These are phyloP conservation scores for Sedum album DNA, from an alignment of 164 flowering plant species.

Conservation along the genomic window DNA sequence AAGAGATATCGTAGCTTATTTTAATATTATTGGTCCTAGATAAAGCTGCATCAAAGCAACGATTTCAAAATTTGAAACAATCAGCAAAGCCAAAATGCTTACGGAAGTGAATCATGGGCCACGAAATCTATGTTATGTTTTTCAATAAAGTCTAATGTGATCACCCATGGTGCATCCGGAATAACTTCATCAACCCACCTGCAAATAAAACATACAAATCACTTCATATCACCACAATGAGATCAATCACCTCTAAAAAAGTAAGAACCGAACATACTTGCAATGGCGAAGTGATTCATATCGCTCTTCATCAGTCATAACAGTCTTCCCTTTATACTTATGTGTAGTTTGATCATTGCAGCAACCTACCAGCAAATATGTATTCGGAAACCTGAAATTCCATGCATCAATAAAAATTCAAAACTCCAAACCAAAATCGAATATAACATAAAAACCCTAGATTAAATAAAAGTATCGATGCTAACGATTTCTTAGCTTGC, in stretches of 20 bases:
- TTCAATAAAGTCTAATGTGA: constrained; percentile 14
- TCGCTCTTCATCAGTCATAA: constrained; percentile 54
- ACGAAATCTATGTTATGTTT: constrained; percentile 19
- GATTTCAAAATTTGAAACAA: no score
- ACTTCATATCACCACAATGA: background rate
- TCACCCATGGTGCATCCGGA: constrained; percentile 22
- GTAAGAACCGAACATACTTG: constrained; percentile 20
- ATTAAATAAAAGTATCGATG: no score
- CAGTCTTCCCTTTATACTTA: constrained; percentile 61
- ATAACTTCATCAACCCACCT: constrained; percentile 22
- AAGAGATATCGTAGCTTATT: no score
- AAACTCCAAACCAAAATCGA: no score
- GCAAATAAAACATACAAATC: background rate
- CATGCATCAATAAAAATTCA: background rate
- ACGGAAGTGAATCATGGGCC: constrained; percentile 20
- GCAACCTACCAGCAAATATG: constrained; percentile 62
- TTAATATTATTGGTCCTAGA: no score
- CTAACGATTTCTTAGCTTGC: constrained; percentile 15
- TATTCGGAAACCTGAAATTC: constrained; percentile 44
- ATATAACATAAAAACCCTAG: no score
- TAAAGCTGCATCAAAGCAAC: no score
- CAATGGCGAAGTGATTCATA: constrained; percentile 70
- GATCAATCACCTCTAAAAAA: background rate
- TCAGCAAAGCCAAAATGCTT: constrained; percentile 7
- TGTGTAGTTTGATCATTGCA: constrained; percentile 59